phyloP scores from a whole-genome alignment of 805 yeast genomes.

The Saturnispora halmiae region DNA sequence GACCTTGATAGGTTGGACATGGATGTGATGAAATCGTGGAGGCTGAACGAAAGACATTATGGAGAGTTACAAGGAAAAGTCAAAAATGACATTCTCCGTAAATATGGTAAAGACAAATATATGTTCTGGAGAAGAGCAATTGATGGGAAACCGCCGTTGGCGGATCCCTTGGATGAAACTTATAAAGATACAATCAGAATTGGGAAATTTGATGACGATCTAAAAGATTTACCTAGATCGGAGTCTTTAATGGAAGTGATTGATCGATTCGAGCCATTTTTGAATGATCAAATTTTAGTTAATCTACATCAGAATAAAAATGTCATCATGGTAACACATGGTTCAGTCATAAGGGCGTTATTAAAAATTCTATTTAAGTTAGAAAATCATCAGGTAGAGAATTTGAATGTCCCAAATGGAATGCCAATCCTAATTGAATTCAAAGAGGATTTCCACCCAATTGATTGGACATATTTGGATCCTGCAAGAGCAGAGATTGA shows the following conservation, averaged over 20 bases:
- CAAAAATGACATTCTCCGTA: constrained; percentile 54
- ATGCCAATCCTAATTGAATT: constrained; percentile 62
- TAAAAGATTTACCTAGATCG: constrained; percentile 43
- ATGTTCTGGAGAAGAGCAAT: constrained; percentile 75
- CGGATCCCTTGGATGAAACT: constrained; percentile 32
- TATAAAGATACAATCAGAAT: constrained; percentile 23
- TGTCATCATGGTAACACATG: constrained; percentile 69
- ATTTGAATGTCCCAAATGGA: constrained; percentile 75
- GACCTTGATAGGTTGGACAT: constrained; percentile 41
- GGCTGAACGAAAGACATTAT: constrained; percentile 78
- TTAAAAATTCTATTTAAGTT: constrained; percentile 59
- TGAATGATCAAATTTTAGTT: constrained; percentile 40
- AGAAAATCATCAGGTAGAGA: constrained; percentile 59
- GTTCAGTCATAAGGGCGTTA: constrained; percentile 70
- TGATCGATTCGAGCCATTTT: constrained; percentile 55
- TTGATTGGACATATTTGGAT: constrained; percentile 59
- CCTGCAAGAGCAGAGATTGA: constrained; percentile 73
- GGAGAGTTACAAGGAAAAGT: constrained; percentile 75
- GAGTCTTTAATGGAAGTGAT: constrained; percentile 71
- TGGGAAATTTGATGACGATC: constrained; percentile 26
- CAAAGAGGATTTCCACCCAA: constrained; percentile 29
- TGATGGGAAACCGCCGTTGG: constrained; percentile 58
- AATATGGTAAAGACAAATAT: constrained; percentile 65
- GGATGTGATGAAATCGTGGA: constrained; percentile 60
- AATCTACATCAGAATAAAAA: constrained; percentile 43